A percentile compares a stretch with the other conserved stretches of the same genome.
Conservation (phyloP, 192 early-diverging fungal genomes). For the Backusella morwellensis region DNA sequence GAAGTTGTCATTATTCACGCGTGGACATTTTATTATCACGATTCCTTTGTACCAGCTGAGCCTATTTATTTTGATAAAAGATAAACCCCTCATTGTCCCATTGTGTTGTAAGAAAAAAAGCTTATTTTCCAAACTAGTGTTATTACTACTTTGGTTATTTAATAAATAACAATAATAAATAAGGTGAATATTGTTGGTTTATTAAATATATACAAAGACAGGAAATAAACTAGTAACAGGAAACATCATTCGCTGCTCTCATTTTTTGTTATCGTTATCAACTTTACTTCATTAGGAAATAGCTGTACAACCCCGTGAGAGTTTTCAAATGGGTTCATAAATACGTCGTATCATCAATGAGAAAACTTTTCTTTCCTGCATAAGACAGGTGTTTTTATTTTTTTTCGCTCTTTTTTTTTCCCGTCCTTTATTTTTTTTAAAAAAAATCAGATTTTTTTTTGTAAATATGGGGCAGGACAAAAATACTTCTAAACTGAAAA, state of each 20-base stretch:
- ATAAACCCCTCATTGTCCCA: no score
- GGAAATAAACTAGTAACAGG: neutral
- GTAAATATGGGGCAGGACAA: slow-evolving; percentile 3
- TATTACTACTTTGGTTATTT: neutral
- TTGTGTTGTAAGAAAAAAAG: neutral
- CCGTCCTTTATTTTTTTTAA: neutral
- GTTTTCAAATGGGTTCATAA: slow-evolving; percentile 1
- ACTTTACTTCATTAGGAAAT: slow-evolving; percentile 2
- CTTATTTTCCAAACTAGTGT: neutral
- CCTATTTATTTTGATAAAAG: neutral
- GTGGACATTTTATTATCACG: neutral
- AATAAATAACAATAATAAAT: neutral
- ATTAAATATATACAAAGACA: neutral
- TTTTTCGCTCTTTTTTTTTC: slow-evolving; percentile 4
- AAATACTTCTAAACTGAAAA: slow-evolving; percentile 27
- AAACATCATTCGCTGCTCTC: neutral
- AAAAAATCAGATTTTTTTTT: neutral
- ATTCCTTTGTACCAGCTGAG: neutral
- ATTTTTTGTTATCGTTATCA: slow-evolving; percentile 9
- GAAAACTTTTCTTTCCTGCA: slow-evolving; percentile 6
- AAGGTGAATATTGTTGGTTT: neutral
- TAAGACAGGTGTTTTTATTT: neutral
- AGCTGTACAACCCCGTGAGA: slow-evolving; percentile 3
- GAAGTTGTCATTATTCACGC: slow-evolving; percentile 6
- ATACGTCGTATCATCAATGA: neutral